These are phyloP conservation scores for Trypanosoma vivax DNA, from an alignment of 208 protist species.

Conservation along the genomic window DNA sequence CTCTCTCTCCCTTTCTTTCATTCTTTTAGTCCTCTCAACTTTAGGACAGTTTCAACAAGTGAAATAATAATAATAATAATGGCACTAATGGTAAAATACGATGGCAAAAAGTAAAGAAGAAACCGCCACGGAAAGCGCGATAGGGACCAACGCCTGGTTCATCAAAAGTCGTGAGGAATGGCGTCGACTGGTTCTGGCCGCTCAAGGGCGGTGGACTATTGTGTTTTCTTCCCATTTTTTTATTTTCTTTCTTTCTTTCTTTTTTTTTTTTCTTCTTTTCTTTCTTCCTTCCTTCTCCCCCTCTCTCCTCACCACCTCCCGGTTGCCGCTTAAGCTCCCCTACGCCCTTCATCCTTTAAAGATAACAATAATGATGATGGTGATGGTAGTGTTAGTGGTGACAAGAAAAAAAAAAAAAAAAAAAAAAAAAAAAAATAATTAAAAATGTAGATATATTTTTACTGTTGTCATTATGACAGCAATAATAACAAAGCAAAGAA, in stretches of 20 bases:
- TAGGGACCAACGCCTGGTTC: too few species aligned
- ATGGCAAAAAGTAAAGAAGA: too few species aligned
- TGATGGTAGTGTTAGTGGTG: background rate
- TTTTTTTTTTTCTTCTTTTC: background rate
- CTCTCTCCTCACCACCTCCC: background rate
- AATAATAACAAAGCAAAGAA: background rate
- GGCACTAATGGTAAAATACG: too few species aligned
- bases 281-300: background rate
- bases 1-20: too few species aligned
- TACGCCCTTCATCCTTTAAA: background rate
- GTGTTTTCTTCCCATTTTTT: background rate
- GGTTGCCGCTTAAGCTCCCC: background rate
- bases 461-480: conserved; percentile 4
- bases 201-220: too few species aligned
- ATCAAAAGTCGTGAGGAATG: too few species aligned
- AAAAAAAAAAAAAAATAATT: conserved; percentile 7
- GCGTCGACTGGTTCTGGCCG: too few species aligned
- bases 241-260: background rate
- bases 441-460: background rate
- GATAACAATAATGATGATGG: background rate
- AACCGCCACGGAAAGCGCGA: too few species aligned
- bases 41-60: too few species aligned
- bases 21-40: too few species aligned
- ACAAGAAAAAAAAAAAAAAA: conserved; percentile 5
- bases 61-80: too few species aligned